These are phyloP conservation scores for Verticillium tricorpus DNA, from an alignment of 2,329 filamentous ascomycete genomes.

Conservation along the genomic window DNA sequence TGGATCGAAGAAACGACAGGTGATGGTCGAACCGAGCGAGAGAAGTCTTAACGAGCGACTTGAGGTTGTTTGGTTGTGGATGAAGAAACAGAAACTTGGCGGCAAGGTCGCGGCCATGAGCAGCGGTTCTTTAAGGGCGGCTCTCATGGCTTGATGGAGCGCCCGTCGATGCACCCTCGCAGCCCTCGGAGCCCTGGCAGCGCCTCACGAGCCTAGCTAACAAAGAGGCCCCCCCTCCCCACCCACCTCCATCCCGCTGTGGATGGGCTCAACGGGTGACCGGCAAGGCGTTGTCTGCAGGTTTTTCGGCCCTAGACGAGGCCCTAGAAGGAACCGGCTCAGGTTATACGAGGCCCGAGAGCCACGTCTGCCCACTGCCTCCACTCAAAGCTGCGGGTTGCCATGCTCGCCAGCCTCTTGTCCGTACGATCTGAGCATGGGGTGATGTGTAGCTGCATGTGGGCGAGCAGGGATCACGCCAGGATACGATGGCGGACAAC, in stretches of 20 bases:
- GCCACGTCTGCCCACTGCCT: not conserved
- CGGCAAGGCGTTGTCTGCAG: not conserved
- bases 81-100: not conserved
- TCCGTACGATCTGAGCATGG: not conserved
- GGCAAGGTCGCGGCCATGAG: not conserved
- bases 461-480: not conserved
- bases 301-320: not conserved
- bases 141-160: not conserved
- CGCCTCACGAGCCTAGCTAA: not conserved
- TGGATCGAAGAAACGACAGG: not conserved
- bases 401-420: not conserved
- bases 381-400: not conserved
- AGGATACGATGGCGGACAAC: not conserved
- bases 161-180: not conserved
- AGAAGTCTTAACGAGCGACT: conserved; percentile 1
- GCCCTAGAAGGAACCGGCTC: not conserved
- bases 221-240: not conserved
- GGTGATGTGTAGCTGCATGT: not conserved
- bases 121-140: not conserved
- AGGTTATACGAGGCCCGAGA: not conserved
- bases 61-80: not conserved
- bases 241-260: not conserved
- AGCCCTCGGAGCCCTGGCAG: not conserved
- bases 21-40: not conserved
- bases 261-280: not conserved